Conservation (phyloP, 1,139 yeast species). For the Hansenula lynferdii region DNA sequence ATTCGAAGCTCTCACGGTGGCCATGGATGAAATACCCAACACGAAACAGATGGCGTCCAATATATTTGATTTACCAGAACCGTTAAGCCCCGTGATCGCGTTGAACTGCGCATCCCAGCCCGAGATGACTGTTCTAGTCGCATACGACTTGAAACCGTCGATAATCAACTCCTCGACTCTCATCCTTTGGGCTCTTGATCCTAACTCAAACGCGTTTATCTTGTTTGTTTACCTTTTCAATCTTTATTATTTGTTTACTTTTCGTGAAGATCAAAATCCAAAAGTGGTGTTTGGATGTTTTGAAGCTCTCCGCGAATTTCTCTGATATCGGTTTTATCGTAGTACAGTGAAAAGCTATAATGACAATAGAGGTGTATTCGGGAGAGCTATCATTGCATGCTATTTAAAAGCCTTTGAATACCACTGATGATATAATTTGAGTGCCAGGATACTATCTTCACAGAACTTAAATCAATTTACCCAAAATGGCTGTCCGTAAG, state of each 20-base stretch:
- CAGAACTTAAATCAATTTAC: not conserved
- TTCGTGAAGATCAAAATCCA: not conserved
- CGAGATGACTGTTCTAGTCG: slow-evolving; percentile 92
- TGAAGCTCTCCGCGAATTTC: not conserved
- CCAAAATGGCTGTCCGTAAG: slow-evolving; percentile 7
- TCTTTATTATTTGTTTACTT: not conserved
- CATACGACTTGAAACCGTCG: slow-evolving; percentile 97
- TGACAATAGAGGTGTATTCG: not conserved
- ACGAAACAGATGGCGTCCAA: slow-evolving; percentile 97
- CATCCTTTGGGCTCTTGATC: slow-evolving; percentile 37
- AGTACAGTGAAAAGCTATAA: no score
- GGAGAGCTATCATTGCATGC: not conserved
- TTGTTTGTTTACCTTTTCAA: slow-evolving; percentile 1
- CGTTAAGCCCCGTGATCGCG: slow-evolving; percentile 96
- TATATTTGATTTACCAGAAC: slow-evolving; percentile 95
- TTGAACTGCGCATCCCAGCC: slow-evolving; percentile 97
- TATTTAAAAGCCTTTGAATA: no score
- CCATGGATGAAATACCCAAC: slow-evolving; percentile 92
- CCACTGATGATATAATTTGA: no score
- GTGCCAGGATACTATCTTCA: no score
- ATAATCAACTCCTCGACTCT: slow-evolving; percentile 91
- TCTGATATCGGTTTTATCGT: slow-evolving; percentile 2
- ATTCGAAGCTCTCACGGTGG: slow-evolving; percentile 90
- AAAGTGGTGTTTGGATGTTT: slow-evolving; percentile 1
- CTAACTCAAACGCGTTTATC: not conserved